Conservation (phyloP, 1,284 basidiomycete genomes). For the Xerocomus nothofagi region DNA sequence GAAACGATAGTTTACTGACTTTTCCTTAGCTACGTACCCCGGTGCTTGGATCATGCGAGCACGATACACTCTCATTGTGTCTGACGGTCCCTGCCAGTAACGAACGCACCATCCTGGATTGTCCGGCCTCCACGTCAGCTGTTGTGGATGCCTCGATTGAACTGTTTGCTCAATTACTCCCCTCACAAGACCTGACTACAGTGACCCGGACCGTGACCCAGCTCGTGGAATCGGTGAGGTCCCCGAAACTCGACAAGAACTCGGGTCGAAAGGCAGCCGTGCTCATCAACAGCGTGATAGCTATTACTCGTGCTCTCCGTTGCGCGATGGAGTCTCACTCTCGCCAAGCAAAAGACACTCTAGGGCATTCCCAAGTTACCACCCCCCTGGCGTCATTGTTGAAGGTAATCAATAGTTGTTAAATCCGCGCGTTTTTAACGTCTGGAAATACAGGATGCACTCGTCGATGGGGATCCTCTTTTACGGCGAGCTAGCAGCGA, state of each 20-base stretch:
- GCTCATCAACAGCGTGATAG: constrained; percentile 80
- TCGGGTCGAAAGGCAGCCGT: constrained; percentile 88
- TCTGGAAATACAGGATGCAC: constrained; percentile 56
- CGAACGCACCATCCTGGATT: constrained; percentile 52
- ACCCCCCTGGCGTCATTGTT: constrained; percentile 72
- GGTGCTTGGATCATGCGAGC: constrained; percentile 82
- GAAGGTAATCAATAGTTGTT: constrained; percentile 52
- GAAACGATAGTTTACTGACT: constrained; percentile 11
- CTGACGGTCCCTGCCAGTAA: constrained; percentile 45
- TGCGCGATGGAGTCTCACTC: constrained; percentile 52
- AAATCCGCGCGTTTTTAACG: constrained; percentile 2
- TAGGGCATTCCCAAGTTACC: constrained; percentile 72
- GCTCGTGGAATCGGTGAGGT: constrained; percentile 70
- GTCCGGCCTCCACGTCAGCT: constrained; percentile 78
- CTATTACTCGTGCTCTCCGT: constrained; percentile 74
- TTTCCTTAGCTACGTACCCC: constrained; percentile 69
- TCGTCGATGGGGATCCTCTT: constrained; percentile 79
- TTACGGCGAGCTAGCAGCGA: constrained; percentile 86
- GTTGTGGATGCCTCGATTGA: constrained; percentile 89
- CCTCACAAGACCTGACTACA: constrained; percentile 73
- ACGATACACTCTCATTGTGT: constrained; percentile 82
- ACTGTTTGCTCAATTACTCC: constrained; percentile 80
- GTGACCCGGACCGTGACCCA: constrained; percentile 69
- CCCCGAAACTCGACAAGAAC: constrained; percentile 85
- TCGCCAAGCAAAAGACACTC: constrained; percentile 63